Base-by-base conservation (phyloP, 169 alveolate species). In the Perkinsus olseni region DNA sequence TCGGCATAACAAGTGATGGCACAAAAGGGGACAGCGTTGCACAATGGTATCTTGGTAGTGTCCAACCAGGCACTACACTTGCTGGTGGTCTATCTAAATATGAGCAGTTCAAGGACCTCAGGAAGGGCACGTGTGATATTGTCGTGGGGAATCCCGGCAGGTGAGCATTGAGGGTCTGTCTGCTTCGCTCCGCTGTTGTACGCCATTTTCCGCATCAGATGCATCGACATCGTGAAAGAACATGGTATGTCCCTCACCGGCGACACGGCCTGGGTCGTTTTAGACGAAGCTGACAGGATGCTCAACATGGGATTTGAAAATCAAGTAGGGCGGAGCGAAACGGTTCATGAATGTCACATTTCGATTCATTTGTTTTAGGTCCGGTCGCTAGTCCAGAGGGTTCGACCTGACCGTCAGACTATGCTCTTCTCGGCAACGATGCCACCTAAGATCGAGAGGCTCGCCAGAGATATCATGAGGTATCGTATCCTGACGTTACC, bases 251-350 rank as follows among this genome's bases (percentile, higher is more conserved):
- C 96, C 38, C 94, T 98, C 92, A 95, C 95, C 40, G 96, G 95
- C 24, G 97, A 98, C 93, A 94, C 95, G 93, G 82, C 95, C 74
- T 97, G 94, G 94, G 94, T 98, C 91, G 98, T 98, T 31, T 95
- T 98, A 91, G 99, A 98, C 95, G 99, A 98, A 95, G 99, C 99
- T 10, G 99, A 98, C 96, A 94, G 98, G 95, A 93, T 97, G 95
- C 94, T 98, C n/a, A 99, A 98, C 92, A 94, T 97, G 97, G 99
- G 99, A 0, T 98, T 98, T 95, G 99, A 98, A 93, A 96, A 97
- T 40, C 99, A 97, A 92, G 82, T 62, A 62, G 37, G 82, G 82
- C 82, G 82, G 82, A 62, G 82, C 82, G 82, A 28, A 62, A 24
- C 82, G 82, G 8, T 96, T 98, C 38, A 94, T 97, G 74, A 96